Evolutionary conservation across 179 eudicot species (phyloP).

Genomic region (Beta corolliflora): DNA sequence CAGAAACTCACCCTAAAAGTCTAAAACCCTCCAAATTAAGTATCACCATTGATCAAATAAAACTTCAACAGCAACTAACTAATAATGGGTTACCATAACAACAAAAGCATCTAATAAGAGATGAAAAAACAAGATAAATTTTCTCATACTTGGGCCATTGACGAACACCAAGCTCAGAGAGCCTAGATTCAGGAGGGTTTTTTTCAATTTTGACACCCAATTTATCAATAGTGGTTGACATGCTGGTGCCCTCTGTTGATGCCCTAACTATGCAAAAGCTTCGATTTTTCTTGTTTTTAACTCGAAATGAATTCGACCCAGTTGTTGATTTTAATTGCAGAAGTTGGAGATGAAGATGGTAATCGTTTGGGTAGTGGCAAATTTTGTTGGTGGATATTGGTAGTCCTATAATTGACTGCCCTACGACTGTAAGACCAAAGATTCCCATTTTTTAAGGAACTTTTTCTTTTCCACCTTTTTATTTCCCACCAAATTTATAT

Average conservation of each 20-base stretch:
- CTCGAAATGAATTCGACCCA: slow-evolving; percentile 11
- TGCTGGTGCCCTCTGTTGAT: slow-evolving; percentile 26
- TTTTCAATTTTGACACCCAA: slow-evolving; percentile 51
- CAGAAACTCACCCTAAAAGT: neutral
- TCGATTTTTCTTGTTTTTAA: slow-evolving; percentile 17
- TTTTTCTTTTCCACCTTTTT: neutral
- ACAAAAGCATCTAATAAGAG: neutral
- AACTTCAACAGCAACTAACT: neutral
- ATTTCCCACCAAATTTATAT: neutral
- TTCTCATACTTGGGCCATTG: slow-evolving; percentile 57
- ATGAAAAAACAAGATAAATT: neutral
- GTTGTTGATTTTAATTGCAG: neutral
- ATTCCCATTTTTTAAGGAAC: slow-evolving; percentile 22
- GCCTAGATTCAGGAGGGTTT: slow-evolving; percentile 58
- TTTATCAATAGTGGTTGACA: slow-evolving; percentile 45
- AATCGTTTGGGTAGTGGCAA: neutral
- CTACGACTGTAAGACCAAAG: slow-evolving; percentile 11
- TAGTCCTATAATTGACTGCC: slow-evolving; percentile 20
- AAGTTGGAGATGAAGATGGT: slow-evolving; percentile 8
- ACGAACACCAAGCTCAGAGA: slow-evolving; percentile 56
- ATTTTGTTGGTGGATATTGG: slow-evolving; percentile 23
- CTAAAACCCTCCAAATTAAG: neutral
- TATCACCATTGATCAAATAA: neutral
- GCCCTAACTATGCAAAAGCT: slow-evolving; percentile 26
- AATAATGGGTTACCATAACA: neutral